These are phyloP conservation scores for Mycena venus DNA, from an alignment of 768 basidiomycete genomes.

Conservation along the genomic window DNA sequence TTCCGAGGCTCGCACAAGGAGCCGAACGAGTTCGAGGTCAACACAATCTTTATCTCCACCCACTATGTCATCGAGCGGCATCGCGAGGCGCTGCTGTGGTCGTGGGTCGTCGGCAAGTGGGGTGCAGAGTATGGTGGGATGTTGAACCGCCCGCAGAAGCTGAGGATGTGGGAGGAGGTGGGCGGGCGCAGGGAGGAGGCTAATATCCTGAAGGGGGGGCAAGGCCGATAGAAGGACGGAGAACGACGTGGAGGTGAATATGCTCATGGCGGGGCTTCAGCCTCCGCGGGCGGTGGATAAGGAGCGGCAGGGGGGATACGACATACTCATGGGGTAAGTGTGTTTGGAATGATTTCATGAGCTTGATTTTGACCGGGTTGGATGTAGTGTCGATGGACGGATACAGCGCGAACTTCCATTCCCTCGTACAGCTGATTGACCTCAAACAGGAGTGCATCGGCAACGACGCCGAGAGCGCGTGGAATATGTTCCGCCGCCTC, in stretches of 20 bases:
- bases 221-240: slow-evolving; percentile 7
- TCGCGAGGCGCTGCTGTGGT: slow-evolving; percentile 52
- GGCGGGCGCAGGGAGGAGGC: slow-evolving; percentile 37
- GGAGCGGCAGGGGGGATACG: slow-evolving; percentile 4
- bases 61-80: slow-evolving; percentile 51
- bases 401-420: slow-evolving; percentile 10
- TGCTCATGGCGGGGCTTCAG: slow-evolving; percentile 26
- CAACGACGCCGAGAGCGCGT: not conserved
- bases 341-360: not conserved
- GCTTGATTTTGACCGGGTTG: not conserved
- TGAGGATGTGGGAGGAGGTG: slow-evolving; percentile 47
- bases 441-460: slow-evolving; percentile 10
- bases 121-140: slow-evolving; percentile 29
- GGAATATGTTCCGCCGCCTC: slow-evolving; percentile 24
- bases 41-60: slow-evolving; percentile 47
- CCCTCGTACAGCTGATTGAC: not conserved
- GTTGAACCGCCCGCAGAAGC: slow-evolving; percentile 20
- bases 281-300: slow-evolving; percentile 4
- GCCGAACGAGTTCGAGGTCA: slow-evolving; percentile 44
- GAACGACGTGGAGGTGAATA: slow-evolving; percentile 29
- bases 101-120: slow-evolving; percentile 51
- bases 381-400: slow-evolving; percentile 24
- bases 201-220: not conserved
- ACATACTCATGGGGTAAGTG: slow-evolving; percentile 20
- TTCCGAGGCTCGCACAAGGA: slow-evolving; percentile 47